phyloP scores from a whole-genome alignment of 2,329 filamentous ascomycete species.

The Epichloe uncinata region DNA sequence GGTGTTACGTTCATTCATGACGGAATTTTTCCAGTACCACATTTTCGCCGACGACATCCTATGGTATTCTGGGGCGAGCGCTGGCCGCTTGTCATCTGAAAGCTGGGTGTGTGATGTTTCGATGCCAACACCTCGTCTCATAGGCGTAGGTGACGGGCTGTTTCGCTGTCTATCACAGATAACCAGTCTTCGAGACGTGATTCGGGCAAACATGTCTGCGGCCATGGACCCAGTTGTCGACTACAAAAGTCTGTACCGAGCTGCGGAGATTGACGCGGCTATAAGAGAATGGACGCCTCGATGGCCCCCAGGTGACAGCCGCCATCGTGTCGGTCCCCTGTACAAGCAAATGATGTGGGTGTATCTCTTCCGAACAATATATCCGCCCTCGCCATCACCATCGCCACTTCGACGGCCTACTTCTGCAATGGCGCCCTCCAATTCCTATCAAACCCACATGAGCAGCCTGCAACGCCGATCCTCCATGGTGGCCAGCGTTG shows the following conservation, averaged over 20 bases:
- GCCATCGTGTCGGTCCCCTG: constrained; percentile 40
- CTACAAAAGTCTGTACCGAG: constrained; percentile 58
- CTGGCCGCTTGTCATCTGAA: constrained; percentile 26
- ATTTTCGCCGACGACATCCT: constrained; percentile 52
- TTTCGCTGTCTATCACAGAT: constrained; percentile 70
- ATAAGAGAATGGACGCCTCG: constrained; percentile 62
- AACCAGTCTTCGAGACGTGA: constrained; percentile 59
- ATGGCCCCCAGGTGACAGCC: constrained; percentile 44
- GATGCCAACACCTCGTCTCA: constrained; percentile 41
- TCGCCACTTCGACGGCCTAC: constrained; percentile 18
- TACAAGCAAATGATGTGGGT: constrained; percentile 57
- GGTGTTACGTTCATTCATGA: constrained; percentile 50
- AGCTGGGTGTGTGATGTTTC: constrained; percentile 28
- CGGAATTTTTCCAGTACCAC: constrained; percentile 80
- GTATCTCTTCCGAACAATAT: constrained; percentile 48
- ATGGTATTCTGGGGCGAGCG: constrained; percentile 28
- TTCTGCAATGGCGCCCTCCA: constrained; percentile 15
- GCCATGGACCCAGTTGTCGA: constrained; percentile 55
- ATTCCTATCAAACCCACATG: constrained; percentile 9
- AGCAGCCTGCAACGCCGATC: constrained; percentile 16
- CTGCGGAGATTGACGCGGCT: constrained; percentile 60
- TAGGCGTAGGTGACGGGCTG: constrained; percentile 72
- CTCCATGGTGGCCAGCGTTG: constrained; percentile 21
- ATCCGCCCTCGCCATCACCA: constrained; percentile 34
- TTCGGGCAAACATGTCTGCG: constrained; percentile 52